These are phyloP conservation scores for Bifiguratus adelaidae DNA, from an alignment of 192 early-diverging fungal genomes.

Conservation along the genomic window DNA sequence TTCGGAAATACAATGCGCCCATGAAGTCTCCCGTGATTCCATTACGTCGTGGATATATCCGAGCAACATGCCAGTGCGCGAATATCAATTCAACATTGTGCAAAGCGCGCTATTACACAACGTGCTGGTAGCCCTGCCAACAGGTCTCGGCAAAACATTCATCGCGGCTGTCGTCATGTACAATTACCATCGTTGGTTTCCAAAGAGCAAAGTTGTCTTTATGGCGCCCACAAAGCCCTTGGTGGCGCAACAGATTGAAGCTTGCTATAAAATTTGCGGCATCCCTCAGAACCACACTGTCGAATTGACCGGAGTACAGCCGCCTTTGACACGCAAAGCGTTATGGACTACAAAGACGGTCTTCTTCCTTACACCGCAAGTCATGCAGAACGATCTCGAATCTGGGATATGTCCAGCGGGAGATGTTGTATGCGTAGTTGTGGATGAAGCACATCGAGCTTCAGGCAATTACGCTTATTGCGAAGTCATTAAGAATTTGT, in stretches of 20 bases:
- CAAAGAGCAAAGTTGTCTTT: constrained; percentile 72
- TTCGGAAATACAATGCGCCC: constrained; percentile 17
- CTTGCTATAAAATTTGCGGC: constrained; percentile 73
- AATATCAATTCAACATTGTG: constrained; percentile 85
- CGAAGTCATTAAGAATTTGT: constrained; percentile 53
- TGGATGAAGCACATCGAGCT: constrained; percentile 89
- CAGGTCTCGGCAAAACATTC: constrained; percentile 88
- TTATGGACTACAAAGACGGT: constrained; percentile 61
- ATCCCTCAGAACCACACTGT: constrained; percentile 51
- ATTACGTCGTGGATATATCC: constrained; percentile 68
- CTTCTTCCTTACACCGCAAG: constrained; percentile 84
- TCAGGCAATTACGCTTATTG: constrained; percentile 78
- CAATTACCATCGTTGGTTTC: constrained; percentile 89
- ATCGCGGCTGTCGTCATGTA: constrained; percentile 93
- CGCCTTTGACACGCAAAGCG: constrained; percentile 29
- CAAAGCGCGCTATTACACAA: constrained; percentile 66
- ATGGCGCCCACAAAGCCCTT: constrained; percentile 90
- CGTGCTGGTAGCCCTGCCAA: constrained; percentile 77
- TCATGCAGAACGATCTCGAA: constrained; percentile 76
- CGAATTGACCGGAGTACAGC: constrained; percentile 57
- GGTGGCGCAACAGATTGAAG: constrained; percentile 84
- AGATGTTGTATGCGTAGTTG: constrained; percentile 57
- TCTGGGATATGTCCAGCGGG: constrained; percentile 51
- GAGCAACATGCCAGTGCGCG: constrained; percentile 56
- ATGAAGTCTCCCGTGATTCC: constrained; percentile 34